Conservation (phyloP, 345 rosid species). For the Euphorbia pulcherrima region DNA sequence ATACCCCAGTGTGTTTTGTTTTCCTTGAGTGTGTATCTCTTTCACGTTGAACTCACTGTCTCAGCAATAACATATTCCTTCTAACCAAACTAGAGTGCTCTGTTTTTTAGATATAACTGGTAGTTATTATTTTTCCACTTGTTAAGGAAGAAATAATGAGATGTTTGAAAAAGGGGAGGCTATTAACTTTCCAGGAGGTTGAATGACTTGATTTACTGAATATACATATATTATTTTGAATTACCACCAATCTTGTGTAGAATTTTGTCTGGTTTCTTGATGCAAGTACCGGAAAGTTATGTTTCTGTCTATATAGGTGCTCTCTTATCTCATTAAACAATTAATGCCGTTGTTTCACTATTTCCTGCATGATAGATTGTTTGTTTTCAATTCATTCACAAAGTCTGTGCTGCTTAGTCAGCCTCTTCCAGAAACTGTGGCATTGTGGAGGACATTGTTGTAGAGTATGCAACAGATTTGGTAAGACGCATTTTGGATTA, state of each 20-base stretch:
- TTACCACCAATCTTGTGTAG: not conserved
- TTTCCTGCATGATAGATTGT: not conserved
- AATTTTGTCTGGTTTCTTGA: not conserved
- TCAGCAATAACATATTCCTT: not conserved
- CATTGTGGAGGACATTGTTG: slow-evolving; percentile 90
- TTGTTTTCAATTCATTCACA: not conserved
- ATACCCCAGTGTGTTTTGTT: not conserved
- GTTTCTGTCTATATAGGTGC: not conserved
- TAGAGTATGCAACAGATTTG: slow-evolving; percentile 86
- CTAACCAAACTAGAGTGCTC: not conserved
- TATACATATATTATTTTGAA: not conserved
- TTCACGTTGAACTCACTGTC: not conserved
- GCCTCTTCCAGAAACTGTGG: slow-evolving; percentile 94
- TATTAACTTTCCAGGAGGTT: not conserved
- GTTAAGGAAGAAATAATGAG: not conserved
- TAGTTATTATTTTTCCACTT: not conserved
- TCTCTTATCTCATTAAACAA: not conserved
- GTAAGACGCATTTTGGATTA: slow-evolving; percentile 35
- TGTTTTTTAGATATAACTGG: not conserved
- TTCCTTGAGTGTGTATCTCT: not conserved
- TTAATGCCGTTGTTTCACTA: not conserved
- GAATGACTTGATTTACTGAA: not conserved
- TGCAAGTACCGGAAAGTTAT: not conserved
- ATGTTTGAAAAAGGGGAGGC: no score
- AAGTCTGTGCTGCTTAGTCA: slow-evolving; percentile 28